Evolutionary conservation across 805 yeast genomes (phyloP).

Genomic region (Ogataea chonburiensis): DNA sequence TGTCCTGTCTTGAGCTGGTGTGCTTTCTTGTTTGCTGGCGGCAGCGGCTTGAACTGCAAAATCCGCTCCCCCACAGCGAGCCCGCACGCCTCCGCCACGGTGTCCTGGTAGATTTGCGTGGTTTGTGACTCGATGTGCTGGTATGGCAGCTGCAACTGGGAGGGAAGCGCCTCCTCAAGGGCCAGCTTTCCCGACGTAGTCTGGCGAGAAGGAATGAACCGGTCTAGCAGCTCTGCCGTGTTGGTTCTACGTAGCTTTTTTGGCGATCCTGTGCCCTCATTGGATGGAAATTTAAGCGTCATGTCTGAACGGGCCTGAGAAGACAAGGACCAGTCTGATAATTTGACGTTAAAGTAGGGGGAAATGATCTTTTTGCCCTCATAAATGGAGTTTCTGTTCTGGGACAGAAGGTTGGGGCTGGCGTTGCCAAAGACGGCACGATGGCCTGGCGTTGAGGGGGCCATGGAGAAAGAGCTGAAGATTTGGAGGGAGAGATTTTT

Average conservation of each 20-base stretch:
- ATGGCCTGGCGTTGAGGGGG: conserved; percentile 25
- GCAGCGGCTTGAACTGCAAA: conserved; percentile 79
- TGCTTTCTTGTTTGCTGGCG: conserved; percentile 56
- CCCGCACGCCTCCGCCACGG: conserved; percentile 95
- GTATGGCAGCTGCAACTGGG: conserved; percentile 41
- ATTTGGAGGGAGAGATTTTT: conserved; percentile 5
- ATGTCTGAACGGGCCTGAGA: conserved; percentile 13
- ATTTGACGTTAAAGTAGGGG: conserved; percentile 36
- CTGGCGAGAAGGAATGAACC: conserved; percentile 62
- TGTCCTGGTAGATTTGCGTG: conserved; percentile 61
- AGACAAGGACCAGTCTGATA: conserved; percentile 34
- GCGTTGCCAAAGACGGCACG: conserved; percentile 34
- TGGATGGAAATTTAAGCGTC: conserved; percentile 6
- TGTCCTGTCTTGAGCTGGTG: conserved; percentile 18
- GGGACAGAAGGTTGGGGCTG: conserved; percentile 31
- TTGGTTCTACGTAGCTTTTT: conserved; percentile 31
- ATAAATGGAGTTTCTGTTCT: conserved; percentile 29
- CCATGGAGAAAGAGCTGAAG: conserved; percentile 9
- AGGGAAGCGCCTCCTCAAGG: conserved; percentile 19
- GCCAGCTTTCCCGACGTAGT: conserved; percentile 47
- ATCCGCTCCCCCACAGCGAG: conserved; percentile 78
- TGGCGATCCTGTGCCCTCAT: conserved; percentile 24
- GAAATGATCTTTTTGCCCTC: conserved; percentile 33
- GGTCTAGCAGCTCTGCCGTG: conserved; percentile 43
- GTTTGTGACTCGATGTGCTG: conserved; percentile 56